Evolutionary conservation across 805 yeast species (phyloP).

Genomic region (Myxozyma udenii): DNA sequence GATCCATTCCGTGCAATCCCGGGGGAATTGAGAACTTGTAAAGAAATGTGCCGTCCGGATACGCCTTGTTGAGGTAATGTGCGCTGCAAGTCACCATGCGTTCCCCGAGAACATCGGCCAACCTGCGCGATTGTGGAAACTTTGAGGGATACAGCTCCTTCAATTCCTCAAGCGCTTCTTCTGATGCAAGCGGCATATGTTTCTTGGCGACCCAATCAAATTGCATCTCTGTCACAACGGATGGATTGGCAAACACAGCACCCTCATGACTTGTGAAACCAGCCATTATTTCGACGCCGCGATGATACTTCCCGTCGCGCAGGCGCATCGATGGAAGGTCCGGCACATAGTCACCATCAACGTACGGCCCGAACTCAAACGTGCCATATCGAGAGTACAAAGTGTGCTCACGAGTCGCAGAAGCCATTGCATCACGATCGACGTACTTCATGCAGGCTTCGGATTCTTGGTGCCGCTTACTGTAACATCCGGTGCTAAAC

Average conservation of each 20-base stretch:
- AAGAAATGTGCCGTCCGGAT: background rate
- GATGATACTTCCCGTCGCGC: background rate
- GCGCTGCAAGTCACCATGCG: conserved; percentile 15
- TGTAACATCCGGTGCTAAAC: conserved; percentile 19
- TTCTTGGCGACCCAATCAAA: conserved; percentile 3
- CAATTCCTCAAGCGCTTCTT: conserved; percentile 2
- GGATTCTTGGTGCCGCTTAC: conserved; percentile 1
- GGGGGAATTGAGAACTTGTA: conserved; percentile 20
- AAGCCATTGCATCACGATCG: conserved; percentile 5
- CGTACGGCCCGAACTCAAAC: conserved; percentile 23
- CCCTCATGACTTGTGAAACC: conserved; percentile 22
- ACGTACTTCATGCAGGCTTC: conserved; percentile 15
- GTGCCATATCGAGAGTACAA: conserved; percentile 15
- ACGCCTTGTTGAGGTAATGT: conserved; percentile 7
- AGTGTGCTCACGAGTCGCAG: conserved; percentile 14
- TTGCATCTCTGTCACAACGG: conserved; percentile 1
- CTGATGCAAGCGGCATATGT: conserved; percentile 17
- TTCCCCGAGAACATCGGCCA: conserved; percentile 13
- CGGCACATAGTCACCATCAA: conserved; percentile 16
- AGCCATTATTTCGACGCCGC: conserved; percentile 12
- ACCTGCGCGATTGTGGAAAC: background rate
- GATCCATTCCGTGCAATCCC: conserved; percentile 18
- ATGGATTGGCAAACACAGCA: conserved; percentile 19
- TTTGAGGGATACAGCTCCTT: conserved; percentile 5
- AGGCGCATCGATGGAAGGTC: conserved; percentile 13